Evolutionary conservation across 73 alveolate species (phyloP), one percentile per base, ranked within the genome.

Genomic region (Urostyla sp.): DNA sequence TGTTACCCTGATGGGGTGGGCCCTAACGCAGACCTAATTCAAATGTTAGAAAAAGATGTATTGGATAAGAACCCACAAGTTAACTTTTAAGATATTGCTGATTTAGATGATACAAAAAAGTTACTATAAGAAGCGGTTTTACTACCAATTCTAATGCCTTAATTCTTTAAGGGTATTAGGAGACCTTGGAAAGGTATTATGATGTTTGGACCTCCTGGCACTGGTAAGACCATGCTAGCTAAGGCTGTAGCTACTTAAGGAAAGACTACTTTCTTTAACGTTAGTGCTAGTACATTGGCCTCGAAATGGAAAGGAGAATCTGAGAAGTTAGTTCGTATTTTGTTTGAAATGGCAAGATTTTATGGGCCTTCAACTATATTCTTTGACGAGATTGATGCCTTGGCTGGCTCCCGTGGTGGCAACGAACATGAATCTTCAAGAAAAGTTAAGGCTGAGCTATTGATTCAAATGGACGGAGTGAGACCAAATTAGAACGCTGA

Each of bases 161-260:
- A 97, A 43, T 72, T 87, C 46, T 97, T 93, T 79, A 67, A 92
- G 75, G 99, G 99, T 10, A 67, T 92, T 18, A 84, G 98, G 24
- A 88, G 94, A 32, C 99, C 99, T 20, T 94, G 98, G 95, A 97
- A 87, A 89, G 99, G 99, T 0, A 95, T 97, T 20, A 84, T 97
- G 57, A 75, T 97, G 79, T 96, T 83, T 87, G 98, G 98, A 58
- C 99, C 96, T 21, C 98, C 96, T 51, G 98, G 98, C 46, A 96
- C 98, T 21, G 99, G 99, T 26, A 96, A 96, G 77, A 96, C 99
- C 1, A 74, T 96, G 83, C 94, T 96, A 45, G 99, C 99, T 0
- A 97, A 95, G 79, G 99, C 99, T 1, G 90, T 94, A 11, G 98
- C 97, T 4, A 77, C 94, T n/a, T 85, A 83, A 72, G 83, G 97